phyloP scores from a whole-genome alignment of 1,284 basidiomycete genomes.

The Ustilago curta region DNA sequence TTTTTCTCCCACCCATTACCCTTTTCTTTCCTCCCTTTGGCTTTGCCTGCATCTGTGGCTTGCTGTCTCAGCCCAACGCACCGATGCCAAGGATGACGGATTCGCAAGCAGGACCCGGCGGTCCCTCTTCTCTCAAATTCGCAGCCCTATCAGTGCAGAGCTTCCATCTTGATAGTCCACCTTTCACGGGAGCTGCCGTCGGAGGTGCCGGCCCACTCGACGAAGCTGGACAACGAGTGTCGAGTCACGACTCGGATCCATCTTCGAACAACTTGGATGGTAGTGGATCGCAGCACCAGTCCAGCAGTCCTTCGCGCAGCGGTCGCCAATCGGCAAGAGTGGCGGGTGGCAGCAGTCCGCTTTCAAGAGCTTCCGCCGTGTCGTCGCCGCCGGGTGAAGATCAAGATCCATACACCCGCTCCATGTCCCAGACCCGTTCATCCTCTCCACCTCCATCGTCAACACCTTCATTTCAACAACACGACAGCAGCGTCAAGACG shows the following conservation, averaged over 20 bases:
- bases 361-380: slow-evolving; percentile 19
- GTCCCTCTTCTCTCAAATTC: slow-evolving; percentile 61
- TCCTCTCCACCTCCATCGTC: background rate
- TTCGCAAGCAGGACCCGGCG: slow-evolving; percentile 58
- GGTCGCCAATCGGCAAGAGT: slow-evolving; percentile 8
- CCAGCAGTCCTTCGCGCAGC: slow-evolving; percentile 20
- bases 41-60: background rate
- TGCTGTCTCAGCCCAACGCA: slow-evolving; percentile 30
- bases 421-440: slow-evolving; percentile 34
- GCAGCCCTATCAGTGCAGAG: slow-evolving; percentile 65
- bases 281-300: slow-evolving; percentile 7
- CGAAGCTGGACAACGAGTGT: slow-evolving; percentile 40
- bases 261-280: slow-evolving; percentile 12
- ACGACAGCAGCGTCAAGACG: slow-evolving; percentile 28
- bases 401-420: slow-evolving; percentile 42
- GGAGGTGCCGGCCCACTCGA: slow-evolving; percentile 55
- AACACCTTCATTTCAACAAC: slow-evolving; percentile 8
- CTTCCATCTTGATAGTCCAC: slow-evolving; percentile 67
- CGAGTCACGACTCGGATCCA: slow-evolving; percentile 30
- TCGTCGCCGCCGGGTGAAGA: slow-evolving; percentile 9
- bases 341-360: slow-evolving; percentile 27
- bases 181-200: slow-evolving; percentile 66
- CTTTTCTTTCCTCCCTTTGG: background rate
- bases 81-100: slow-evolving; percentile 66
- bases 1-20: slow-evolving; percentile 1